A percentile compares a stretch with the other conserved stretches of the same genome.
phyloP scores from a whole-genome alignment of 176 grass and related monocot genomes.

The Carex kokanica region DNA sequence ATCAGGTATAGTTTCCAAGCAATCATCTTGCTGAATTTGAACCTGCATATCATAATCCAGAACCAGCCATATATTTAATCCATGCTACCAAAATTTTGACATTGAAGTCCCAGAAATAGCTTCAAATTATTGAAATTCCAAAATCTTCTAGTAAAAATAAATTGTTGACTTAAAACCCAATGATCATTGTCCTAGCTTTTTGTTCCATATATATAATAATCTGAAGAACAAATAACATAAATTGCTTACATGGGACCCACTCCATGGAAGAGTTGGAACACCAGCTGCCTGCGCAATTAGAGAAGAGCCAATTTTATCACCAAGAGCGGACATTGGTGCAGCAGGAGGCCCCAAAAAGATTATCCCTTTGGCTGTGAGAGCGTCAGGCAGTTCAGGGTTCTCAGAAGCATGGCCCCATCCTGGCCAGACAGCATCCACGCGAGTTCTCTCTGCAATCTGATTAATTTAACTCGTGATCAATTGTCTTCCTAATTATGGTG shows the following conservation, averaged over 20 bases:
- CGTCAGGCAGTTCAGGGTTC: constrained; percentile 94
- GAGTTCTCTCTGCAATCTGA: constrained; percentile 93
- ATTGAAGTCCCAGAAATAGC: not conserved
- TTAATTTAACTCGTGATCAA: not conserved
- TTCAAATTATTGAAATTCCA: not conserved
- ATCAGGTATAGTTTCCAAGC: constrained; percentile 70
- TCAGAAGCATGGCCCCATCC: constrained; percentile 99
- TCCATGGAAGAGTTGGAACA: constrained; percentile 97
- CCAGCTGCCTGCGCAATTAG: constrained; percentile 97
- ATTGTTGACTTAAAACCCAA: constrained; percentile 20
- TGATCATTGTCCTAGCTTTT: not conserved
- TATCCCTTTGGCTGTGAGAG: constrained; percentile 72
- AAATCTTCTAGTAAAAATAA: constrained; percentile 13
- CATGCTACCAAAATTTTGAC: not conserved
- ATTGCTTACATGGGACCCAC: constrained; percentile 84
- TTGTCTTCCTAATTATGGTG: not conserved
- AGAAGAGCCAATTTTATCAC: constrained; percentile 99
- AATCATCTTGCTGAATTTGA: constrained; percentile 60
- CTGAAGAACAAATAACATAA: constrained; percentile 29
- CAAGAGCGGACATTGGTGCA: constrained; percentile 76
- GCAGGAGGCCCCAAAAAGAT: constrained; percentile 94
- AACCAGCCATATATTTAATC: not conserved
- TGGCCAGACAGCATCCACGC: constrained; percentile 94
- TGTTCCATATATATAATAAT: not conserved
- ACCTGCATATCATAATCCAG: constrained; percentile 46